Evolutionary conservation across 257 asterid genomes (phyloP), one percentile per base, ranked within the genome.

Genomic region (Paulownia fortunei): DNA sequence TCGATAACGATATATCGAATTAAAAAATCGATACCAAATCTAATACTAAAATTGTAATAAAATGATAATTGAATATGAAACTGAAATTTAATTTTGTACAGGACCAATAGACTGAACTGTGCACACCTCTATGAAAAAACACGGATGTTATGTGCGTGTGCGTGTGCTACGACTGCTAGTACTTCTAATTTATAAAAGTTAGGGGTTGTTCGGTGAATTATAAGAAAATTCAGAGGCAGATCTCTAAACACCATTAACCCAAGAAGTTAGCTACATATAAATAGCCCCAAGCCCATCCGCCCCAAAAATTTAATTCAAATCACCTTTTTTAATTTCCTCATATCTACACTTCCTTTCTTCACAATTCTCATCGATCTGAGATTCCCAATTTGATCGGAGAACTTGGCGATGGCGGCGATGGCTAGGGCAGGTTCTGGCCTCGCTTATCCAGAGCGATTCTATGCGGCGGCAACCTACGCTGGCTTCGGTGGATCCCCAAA

Each of bases 381-480:
- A 77, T 79, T 76, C 58, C 37, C 19, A 49, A 8, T 76, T 76
- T 63, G 79, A 75, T 80, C 82, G 79, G 82, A 59, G 74, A 61
- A 58, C 54, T 55, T 10, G 78, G 82, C 84, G 16, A 72, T 87
- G 88, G 91, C 84, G 79, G 83, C 90, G 84, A 83, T 88, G 90
- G 86, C 90, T 81, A 87, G 91, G 82, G 88, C 84, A 69, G 86
- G 83, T 83, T 86, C 97, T 72, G 89, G 97, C 89, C 94, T 95
- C 83, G 91, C 99, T 47, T 96, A 96, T 77, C 99, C 99, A 52
- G 97, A 88, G 73, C 85, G 97, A 74, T 93, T 96, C 86, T 92
- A 89, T 74, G 96, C 99, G 59, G 99, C 99, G 81, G 97, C 99
- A 47, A 51, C 91, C 52, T 95, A 91, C 65, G 97, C 89, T 60